Percentiles rank a stretch among this genome's conserved stretches.
These are phyloP conservation scores for Chlamydomonas schloesseri DNA, from an alignment of 139 green algal species.

Conservation along the genomic window DNA sequence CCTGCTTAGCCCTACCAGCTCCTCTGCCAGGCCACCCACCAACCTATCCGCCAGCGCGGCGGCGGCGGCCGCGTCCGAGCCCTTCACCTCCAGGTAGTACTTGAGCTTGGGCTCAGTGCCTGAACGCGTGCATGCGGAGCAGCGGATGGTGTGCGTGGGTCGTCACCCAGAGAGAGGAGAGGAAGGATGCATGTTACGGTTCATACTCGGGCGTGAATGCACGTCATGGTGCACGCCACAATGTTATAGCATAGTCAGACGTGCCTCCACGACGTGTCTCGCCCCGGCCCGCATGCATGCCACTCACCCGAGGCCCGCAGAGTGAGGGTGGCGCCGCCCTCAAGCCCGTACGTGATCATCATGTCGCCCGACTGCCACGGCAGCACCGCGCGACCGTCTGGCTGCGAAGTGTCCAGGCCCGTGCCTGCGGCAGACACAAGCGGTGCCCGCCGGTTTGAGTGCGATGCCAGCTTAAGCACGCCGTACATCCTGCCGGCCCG, in stretches of 20 bases:
- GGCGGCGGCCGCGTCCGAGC: background rate
- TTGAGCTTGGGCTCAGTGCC: conserved; percentile 88
- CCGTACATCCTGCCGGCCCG: too few species aligned
- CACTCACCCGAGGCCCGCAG: conserved; percentile 63
- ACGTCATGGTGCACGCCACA: too few species aligned
- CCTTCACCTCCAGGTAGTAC: conserved; percentile 75
- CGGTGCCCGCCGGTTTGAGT: too few species aligned
- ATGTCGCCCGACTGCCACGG: conserved; percentile 79
- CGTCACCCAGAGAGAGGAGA: background rate
- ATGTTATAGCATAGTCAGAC: too few species aligned
- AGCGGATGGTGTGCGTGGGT: background rate
- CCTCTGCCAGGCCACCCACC: conserved; percentile 47
- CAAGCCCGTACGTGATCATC: conserved; percentile 78
- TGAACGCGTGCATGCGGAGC: too few species aligned
- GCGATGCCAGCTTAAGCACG: too few species aligned
- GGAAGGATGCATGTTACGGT: background rate
- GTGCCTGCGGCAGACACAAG: conserved; percentile 58
- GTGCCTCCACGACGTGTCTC: too few species aligned
- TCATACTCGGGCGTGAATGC: too few species aligned
- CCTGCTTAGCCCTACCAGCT: conserved; percentile 55
- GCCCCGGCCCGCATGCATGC: background rate
- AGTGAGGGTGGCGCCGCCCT: conserved; percentile 65
- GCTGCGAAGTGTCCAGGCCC: conserved; percentile 72
- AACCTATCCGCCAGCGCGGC: conserved; percentile 47
- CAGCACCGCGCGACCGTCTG: conserved; percentile 60